These are phyloP conservation scores for Polyporus arcularius DNA, from an alignment of 768 basidiomycete species.

Conservation along the genomic window DNA sequence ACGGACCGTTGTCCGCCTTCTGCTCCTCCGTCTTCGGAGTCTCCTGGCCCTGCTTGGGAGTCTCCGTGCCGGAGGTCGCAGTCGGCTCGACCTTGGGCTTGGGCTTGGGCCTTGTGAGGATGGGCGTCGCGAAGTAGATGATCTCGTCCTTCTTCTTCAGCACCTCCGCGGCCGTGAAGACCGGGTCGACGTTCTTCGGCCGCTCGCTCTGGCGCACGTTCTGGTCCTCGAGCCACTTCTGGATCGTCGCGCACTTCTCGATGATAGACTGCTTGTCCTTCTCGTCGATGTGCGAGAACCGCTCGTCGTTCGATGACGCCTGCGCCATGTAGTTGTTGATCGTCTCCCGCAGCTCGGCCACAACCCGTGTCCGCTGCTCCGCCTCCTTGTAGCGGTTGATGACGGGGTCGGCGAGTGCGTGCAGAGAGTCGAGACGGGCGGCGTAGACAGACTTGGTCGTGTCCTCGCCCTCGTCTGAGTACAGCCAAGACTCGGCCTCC, in stretches of 20 bases:
- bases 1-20: slow-evolving; percentile 50
- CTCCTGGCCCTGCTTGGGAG: slow-evolving; percentile 63
- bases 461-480: slow-evolving; percentile 95
- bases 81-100: slow-evolving; percentile 60
- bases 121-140: slow-evolving; percentile 86
- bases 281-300: slow-evolving; percentile 85
- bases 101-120: slow-evolving; percentile 91
- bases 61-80: slow-evolving; percentile 53
- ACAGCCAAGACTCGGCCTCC: slow-evolving; percentile 95
- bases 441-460: slow-evolving; percentile 96
- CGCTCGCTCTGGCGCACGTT: slow-evolving; percentile 84
- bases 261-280: slow-evolving; percentile 85
- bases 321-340: slow-evolving; percentile 84
- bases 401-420: slow-evolving; percentile 86
- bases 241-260: slow-evolving; percentile 86
- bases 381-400: slow-evolving; percentile 77
- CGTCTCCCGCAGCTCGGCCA: slow-evolving; percentile 80
- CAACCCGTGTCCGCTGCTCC: slow-evolving; percentile 77
- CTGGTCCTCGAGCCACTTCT: slow-evolving; percentile 97
- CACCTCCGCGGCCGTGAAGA: slow-evolving; percentile 80
- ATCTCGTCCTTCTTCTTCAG: slow-evolving; percentile 91
- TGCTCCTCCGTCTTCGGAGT: slow-evolving; percentile 41
- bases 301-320: slow-evolving; percentile 83
- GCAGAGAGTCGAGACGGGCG: slow-evolving; percentile 76
- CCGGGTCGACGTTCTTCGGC: slow-evolving; percentile 85